Conservation (phyloP, 1,139 yeast genomes). For the Geotrichum bryndzae region DNA sequence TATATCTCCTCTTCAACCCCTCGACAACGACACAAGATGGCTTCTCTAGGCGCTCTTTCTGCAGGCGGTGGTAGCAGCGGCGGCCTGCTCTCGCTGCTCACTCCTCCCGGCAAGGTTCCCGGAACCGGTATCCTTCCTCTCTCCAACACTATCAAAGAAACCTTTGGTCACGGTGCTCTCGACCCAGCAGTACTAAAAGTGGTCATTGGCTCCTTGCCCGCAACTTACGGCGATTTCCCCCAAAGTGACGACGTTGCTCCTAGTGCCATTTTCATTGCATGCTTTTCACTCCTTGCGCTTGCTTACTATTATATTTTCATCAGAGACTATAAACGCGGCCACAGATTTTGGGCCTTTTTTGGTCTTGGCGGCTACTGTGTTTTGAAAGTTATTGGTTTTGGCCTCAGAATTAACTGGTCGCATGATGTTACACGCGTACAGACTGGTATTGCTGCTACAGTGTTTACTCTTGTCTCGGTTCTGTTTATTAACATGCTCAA, state of each 20-base stretch:
- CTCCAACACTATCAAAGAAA: constrained; percentile 6
- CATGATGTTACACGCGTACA: constrained; percentile 42
- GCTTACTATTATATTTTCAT: constrained; percentile 47
- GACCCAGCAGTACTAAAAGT: constrained; percentile 22
- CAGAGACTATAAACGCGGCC: constrained; percentile 55
- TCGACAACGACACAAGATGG: neutral
- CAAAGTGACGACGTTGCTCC: constrained; percentile 53
- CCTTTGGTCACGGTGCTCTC: constrained; percentile 9
- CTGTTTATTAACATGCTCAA: constrained; percentile 44
- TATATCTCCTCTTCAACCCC: no score
- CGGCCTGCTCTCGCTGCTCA: constrained; percentile 22
- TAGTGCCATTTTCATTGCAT: constrained; percentile 50
- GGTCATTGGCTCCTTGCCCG: constrained; percentile 40
- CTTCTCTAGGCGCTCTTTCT: neutral
- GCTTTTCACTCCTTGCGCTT: constrained; percentile 46
- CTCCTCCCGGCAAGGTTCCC: constrained; percentile 22
- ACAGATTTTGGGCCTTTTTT: constrained; percentile 53
- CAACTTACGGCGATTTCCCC: constrained; percentile 66
- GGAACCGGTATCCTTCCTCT: constrained; percentile 22
- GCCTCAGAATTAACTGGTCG: constrained; percentile 56
- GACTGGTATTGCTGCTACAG: constrained; percentile 55
- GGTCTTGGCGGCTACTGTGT: constrained; percentile 51
- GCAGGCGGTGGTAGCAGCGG: neutral
- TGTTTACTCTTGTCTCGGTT: constrained; percentile 47
- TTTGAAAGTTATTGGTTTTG: constrained; percentile 55